A percentile compares a stretch with the other conserved stretches of the same genome.
phyloP scores from a whole-genome alignment of 495 filamentous ascomycete genomes.

The Penicillium macrosclerotiorum region DNA sequence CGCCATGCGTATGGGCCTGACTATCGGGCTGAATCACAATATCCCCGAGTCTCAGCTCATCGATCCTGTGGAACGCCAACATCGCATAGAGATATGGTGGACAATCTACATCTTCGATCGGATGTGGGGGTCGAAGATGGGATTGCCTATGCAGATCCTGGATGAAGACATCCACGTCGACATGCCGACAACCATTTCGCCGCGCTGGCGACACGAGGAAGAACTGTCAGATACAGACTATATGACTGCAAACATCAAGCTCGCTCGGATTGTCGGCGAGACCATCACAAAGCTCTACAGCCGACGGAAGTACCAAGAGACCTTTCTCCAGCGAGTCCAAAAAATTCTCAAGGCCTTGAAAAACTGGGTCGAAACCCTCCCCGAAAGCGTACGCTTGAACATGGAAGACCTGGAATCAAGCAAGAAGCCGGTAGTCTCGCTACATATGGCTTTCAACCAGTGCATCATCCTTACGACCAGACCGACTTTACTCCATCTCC shows the following conservation, averaged over 20 bases:
- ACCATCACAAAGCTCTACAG: slow-evolving; percentile 44
- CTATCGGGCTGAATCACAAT: slow-evolving; percentile 46
- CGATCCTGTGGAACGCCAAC: slow-evolving; percentile 42
- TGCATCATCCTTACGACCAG: slow-evolving; percentile 44
- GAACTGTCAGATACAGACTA: slow-evolving; percentile 42
- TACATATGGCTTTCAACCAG: slow-evolving; percentile 45
- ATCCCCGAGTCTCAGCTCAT: slow-evolving; percentile 47
- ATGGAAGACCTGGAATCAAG: slow-evolving; percentile 38
- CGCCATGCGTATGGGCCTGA: slow-evolving; percentile 42
- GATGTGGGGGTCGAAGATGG: slow-evolving; percentile 49
- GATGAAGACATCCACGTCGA: slow-evolving; percentile 50
- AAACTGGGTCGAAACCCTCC: slow-evolving; percentile 44
- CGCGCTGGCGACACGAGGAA: slow-evolving; percentile 36
- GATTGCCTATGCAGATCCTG: slow-evolving; percentile 43
- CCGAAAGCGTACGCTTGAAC: slow-evolving; percentile 39
- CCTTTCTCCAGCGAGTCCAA: slow-evolving; percentile 43
- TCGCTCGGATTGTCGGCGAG: slow-evolving; percentile 42
- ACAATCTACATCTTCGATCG: slow-evolving; percentile 49
- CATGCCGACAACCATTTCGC: slow-evolving; percentile 37
- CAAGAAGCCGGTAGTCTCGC: slow-evolving; percentile 37
- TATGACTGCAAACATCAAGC: slow-evolving; percentile 41
- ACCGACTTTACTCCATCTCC: slow-evolving; percentile 41
- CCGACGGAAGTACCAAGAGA: slow-evolving; percentile 42
- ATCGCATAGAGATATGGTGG: slow-evolving; percentile 47
- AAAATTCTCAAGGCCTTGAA: slow-evolving; percentile 44